phyloP scores from a whole-genome alignment of 169 alveolate genomes.

The Eimeria maxima region DNA sequence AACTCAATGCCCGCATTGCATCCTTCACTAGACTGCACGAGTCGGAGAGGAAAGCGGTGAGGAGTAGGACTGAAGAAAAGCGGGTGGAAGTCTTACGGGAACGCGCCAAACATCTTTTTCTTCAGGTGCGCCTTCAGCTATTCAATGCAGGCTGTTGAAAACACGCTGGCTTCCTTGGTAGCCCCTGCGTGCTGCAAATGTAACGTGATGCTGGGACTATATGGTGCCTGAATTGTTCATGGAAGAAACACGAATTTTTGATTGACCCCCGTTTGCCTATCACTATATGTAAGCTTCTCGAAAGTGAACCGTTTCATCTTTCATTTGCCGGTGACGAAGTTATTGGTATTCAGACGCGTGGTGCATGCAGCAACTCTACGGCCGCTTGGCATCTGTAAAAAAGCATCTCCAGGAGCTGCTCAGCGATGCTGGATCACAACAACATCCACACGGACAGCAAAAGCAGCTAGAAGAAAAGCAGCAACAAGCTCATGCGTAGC shows the following conservation, averaged over 20 bases:
- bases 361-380: conserved; percentile 71
- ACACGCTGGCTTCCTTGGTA: background rate
- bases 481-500: conserved; percentile 48
- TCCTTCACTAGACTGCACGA: conserved; percentile 58
- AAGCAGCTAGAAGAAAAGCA: background rate
- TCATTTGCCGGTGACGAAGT: background rate
- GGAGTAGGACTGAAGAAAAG: conserved; percentile 51
- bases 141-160: background rate
- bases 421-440: background rate
- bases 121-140: conserved; percentile 32
- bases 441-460: background rate
- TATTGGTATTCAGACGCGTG: background rate
- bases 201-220: background rate
- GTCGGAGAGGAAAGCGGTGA: conserved; percentile 69
- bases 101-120: conserved; percentile 71
- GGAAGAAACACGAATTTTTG: background rate
- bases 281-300: background rate
- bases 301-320: background rate
- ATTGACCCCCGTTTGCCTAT: background rate
- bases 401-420: conserved; percentile 66
- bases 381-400: conserved; percentile 56
- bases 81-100: conserved; percentile 69
- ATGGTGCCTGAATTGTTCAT: background rate
- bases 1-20: conserved; percentile 70
- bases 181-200: background rate